phyloP scores from a whole-genome alignment of 495 filamentous ascomycete genomes.

The Amphirosellinia nigrospora region DNA sequence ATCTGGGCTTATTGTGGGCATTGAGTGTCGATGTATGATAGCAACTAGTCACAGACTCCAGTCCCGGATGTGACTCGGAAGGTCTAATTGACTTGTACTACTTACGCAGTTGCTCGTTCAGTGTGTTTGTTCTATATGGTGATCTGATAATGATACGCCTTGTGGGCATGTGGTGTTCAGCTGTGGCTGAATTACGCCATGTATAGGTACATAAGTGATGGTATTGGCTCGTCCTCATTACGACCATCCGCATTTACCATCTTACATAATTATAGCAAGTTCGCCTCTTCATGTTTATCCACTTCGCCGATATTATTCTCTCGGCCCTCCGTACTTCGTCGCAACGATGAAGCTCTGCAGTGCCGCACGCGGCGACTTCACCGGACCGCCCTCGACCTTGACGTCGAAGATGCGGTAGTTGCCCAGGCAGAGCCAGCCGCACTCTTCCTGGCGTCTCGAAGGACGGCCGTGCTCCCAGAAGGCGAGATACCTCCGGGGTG shows the following conservation, averaged over 20 bases:
- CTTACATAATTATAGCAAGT: not conserved
- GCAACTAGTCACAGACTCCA: conserved; percentile 8
- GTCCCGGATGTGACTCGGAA: not conserved
- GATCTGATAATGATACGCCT: not conserved
- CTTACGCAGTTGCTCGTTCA: not conserved
- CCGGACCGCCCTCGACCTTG: conserved; percentile 43
- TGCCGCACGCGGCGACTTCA: conserved; percentile 28
- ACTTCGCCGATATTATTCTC: not conserved
- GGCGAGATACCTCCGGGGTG: conserved; percentile 3
- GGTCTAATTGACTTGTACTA: conserved; percentile 17
- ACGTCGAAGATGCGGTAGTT: conserved; percentile 34
- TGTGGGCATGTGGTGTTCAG: not conserved
- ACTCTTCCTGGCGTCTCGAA: not conserved
- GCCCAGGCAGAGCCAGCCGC: conserved; percentile 26
- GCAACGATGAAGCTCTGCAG: conserved; percentile 27
- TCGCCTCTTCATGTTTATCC: not conserved
- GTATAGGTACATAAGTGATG: not conserved
- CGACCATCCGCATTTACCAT: not conserved
- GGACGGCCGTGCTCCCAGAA: conserved; percentile 2
- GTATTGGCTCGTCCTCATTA: not conserved
- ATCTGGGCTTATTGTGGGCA: conserved; percentile 2
- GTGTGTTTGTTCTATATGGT: not conserved
- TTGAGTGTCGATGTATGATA: conserved; percentile 22
- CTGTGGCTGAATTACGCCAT: not conserved
- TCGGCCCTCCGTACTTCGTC: too few relatives aligned